phyloP scores from a whole-genome alignment of 2,329 filamentous ascomycete species.

The Arachnomyces sp. region DNA sequence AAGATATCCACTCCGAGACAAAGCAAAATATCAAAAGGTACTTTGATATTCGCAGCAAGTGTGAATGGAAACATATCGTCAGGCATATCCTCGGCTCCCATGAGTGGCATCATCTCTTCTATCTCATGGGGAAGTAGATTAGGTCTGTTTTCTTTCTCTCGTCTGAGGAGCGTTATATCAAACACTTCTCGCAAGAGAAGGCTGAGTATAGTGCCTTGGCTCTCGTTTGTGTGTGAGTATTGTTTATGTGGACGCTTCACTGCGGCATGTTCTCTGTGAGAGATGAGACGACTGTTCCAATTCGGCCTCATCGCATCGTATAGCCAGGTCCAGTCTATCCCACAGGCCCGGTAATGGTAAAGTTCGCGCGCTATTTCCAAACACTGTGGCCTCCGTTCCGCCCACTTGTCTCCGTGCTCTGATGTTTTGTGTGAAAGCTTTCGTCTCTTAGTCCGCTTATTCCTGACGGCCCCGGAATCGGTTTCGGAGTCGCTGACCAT shows the following conservation, averaged over 20 bases:
- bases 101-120: conserved; percentile 25
- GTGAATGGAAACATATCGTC: conserved; percentile 24
- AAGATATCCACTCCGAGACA: conserved; percentile 30
- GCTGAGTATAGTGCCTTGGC: conserved; percentile 26
- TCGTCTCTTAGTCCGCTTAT: conserved; percentile 1
- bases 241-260: conserved; percentile 3
- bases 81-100: conserved; percentile 12
- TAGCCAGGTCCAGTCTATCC: conserved; percentile 28
- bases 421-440: conserved; percentile 4
- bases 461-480: too few species aligned
- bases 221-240: conserved; percentile 22
- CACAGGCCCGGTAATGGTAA: conserved; percentile 25
- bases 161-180: conserved; percentile 27
- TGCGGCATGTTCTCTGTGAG: neutral
- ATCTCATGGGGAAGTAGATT: conserved; percentile 27
- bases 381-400: conserved; percentile 13
- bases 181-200: conserved; percentile 28
- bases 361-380: conserved; percentile 18
- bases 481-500: too few species aligned
- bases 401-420: neutral
- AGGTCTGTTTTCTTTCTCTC: conserved; percentile 15
- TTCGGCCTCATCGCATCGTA: conserved; percentile 24
- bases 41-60: conserved; percentile 26
- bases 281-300: conserved; percentile 5
- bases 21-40: conserved; percentile 29